Base-by-base conservation (phyloP, 345 rosid species). In the Gynandropsis gynandra region DNA sequence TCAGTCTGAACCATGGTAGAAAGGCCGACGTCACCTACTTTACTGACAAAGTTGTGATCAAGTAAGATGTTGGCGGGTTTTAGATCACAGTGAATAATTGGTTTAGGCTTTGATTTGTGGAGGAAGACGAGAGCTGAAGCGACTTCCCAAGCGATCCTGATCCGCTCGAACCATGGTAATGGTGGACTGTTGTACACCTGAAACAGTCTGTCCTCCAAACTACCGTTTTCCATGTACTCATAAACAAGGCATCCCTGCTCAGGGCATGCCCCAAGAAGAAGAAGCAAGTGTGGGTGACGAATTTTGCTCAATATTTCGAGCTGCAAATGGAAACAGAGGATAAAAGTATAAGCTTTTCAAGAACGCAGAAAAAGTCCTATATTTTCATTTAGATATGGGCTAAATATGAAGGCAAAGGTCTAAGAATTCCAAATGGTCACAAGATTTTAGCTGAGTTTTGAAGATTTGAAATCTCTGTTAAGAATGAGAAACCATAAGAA, bases 41-140 rank as follows among this genome's bases (percentile, higher is more conserved):
- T 83, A 82, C 87, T 83, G 16, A 80, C 75, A 1, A 68, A 56
- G 59, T 80, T 76, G 10, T 53, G 75, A 61, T 78, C 84, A 20
- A 83, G 85, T 63, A 83, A 55, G 72, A 83, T 80, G 65, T 83
- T 83, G 12, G 78, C 85, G n/a, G 93, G 93, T 60, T 83, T 83
- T 38, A 83, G 60, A 60, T 83, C 92, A 24, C 92, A 80, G 52
- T 83, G 92, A 58, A 83, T 60, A 45, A 80, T 73, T 11, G 77
- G 78, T 45, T 50, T 64, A 1, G 93, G 87, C 70, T 71, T 83
- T 21, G 77, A 49, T 48, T 62, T 71, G 69, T 83, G 93, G 47
- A 83, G 87, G 36, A 74, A 80, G 19, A 45, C 63, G 20, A 83
- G 81, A 48, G 79, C 80, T 8, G 85, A 76, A 33, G 82, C 87